A percentile compares a stretch with the other conserved stretches of the same genome.
phyloP scores from a whole-genome alignment of 768 basidiomycete species.

The Rhodosporidiobolus sp. region DNA sequence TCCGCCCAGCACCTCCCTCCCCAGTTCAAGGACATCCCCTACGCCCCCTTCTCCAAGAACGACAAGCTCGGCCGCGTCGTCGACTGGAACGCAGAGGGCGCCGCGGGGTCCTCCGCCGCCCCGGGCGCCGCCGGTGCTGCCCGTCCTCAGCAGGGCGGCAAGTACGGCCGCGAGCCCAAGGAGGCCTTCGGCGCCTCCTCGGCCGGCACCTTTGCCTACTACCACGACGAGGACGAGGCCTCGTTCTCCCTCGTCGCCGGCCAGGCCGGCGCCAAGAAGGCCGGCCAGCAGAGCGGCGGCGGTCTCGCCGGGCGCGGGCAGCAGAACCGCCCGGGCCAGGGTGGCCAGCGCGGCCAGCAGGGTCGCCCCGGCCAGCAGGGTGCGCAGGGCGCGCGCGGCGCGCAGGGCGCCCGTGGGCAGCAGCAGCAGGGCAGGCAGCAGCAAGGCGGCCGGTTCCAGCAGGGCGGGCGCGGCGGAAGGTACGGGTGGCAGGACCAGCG shows the following conservation, averaged over 20 bases:
- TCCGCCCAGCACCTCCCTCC: constrained; percentile 78
- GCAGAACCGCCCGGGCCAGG: constrained; percentile 7
- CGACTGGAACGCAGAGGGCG: constrained; percentile 84
- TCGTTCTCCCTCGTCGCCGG: constrained; percentile 94
- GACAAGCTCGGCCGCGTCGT: constrained; percentile 97
- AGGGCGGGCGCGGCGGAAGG: constrained; percentile 7
- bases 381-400: constrained; percentile 56
- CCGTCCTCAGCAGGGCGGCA: constrained; percentile 53
- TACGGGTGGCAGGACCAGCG: constrained; percentile 85
- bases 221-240: constrained; percentile 96
- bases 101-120: constrained; percentile 58
- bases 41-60: constrained; percentile 96
- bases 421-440: constrained; percentile 53
- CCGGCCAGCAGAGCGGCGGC: constrained; percentile 33
- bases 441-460: constrained; percentile 43
- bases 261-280: constrained; percentile 49
- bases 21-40: constrained; percentile 96
- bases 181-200: constrained; percentile 87
- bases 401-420: constrained; percentile 46
- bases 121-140: constrained; percentile 54
- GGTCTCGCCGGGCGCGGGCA: constrained; percentile 31
- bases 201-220: constrained; percentile 89
- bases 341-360: constrained; percentile 4
- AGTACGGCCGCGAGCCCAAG: constrained; percentile 62
- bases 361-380: constrained; percentile 49